Percentiles rank a stretch among this genome's conserved stretches.
Conservation (phyloP, 2,329 filamentous ascomycete genomes). For the Mycosphaerelloides madeirae region DNA sequence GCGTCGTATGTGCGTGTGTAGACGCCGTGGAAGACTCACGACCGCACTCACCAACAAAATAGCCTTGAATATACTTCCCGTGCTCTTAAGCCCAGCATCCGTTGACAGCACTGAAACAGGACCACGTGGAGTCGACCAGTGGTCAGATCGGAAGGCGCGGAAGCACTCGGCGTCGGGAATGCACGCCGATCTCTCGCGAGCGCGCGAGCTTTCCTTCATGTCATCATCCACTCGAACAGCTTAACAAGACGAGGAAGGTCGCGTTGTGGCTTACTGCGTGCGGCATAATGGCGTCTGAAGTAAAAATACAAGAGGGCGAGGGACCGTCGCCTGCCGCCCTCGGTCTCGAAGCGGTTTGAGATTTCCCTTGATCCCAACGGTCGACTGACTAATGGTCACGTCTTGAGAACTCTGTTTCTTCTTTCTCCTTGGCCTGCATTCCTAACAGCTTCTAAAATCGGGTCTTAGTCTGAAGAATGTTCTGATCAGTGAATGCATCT, state of each 20-base stretch:
- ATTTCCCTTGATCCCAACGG: neutral
- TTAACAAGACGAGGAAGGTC: neutral
- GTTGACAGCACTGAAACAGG: neutral
- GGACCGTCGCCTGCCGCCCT: too few relatives aligned
- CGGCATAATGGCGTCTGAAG: too few relatives aligned
- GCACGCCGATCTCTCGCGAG: neutral
- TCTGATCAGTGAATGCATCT: neutral
- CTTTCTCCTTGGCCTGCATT: neutral
- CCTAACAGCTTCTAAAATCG: neutral
- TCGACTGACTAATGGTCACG: slow-evolving; percentile 1
- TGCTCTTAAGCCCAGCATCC: too few relatives aligned
- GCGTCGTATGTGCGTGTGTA: too few relatives aligned
- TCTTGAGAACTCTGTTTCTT: neutral
- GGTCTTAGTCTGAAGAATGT: neutral
- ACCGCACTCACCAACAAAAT: too few relatives aligned
- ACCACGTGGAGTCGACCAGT: neutral
- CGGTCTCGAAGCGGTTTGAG: too few relatives aligned
- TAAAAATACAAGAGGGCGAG: too few relatives aligned
- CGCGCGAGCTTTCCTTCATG: neutral
- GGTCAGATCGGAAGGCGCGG: neutral
- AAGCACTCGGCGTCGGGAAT: neutral
- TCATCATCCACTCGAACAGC: neutral
- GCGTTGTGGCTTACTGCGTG: neutral
- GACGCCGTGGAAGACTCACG: too few relatives aligned
- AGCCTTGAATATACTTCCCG: too few relatives aligned